These are phyloP conservation scores for Candolleomyces efflorescens DNA, from an alignment of 768 basidiomycete genomes.

Conservation along the genomic window DNA sequence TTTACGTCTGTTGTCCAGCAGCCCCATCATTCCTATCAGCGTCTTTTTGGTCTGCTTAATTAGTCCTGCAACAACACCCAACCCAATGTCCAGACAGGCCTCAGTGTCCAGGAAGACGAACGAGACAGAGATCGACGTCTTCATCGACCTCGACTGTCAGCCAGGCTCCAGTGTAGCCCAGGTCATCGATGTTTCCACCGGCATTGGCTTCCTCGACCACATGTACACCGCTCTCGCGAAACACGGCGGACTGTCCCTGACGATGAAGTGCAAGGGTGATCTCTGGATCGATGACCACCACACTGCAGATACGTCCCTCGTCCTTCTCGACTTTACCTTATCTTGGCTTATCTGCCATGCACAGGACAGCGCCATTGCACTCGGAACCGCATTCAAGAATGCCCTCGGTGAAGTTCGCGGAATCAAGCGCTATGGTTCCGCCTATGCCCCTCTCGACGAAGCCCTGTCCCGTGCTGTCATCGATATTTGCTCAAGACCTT, in stretches of 20 bases:
- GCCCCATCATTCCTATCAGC: constrained; percentile 20
- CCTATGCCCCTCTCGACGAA: constrained; percentile 96
- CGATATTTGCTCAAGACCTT: constrained; percentile 96
- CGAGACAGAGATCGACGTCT: constrained; percentile 88
- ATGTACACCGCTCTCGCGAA: constrained; percentile 99
- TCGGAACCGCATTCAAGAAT: constrained; percentile 89
- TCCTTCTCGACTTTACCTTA: not conserved
- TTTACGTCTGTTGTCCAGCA: constrained; percentile 26
- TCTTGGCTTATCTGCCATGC: constrained; percentile 19
- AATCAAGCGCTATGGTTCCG: constrained; percentile 92
- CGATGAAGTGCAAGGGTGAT: constrained; percentile 90
- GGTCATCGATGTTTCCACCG: constrained; percentile 81
- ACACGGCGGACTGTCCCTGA: constrained; percentile 91
- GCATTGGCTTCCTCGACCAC: constrained; percentile 99
- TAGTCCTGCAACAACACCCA: constrained; percentile 2
- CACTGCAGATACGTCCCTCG: constrained; percentile 81
- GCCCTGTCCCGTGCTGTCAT: constrained; percentile 94
- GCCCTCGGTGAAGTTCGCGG: constrained; percentile 94
- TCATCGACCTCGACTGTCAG: constrained; percentile 74
- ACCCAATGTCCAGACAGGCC: constrained; percentile 51
- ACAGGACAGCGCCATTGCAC: constrained; percentile 88
- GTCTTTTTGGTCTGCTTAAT: constrained; percentile 17
- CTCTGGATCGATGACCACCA: constrained; percentile 99
- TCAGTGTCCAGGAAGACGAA: constrained; percentile 79
- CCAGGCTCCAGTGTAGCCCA: constrained; percentile 62